Conservation (phyloP, 2,329 filamentous ascomycete species). For the Juglanconis sp. region DNA sequence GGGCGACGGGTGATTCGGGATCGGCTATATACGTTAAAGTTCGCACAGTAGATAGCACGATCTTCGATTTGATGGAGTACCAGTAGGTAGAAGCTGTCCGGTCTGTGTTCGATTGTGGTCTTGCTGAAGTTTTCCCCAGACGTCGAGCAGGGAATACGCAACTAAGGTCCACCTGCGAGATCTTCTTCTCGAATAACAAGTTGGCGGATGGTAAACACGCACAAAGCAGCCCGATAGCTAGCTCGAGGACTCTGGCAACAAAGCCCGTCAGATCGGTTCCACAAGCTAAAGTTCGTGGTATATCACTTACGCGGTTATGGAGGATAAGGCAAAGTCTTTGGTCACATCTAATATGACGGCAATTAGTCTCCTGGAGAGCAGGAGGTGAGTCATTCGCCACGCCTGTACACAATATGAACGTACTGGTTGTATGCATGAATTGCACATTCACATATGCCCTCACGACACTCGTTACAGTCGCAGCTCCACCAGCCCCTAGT, state of each 20-base stretch:
- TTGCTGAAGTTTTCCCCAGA: neutral
- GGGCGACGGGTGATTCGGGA: neutral
- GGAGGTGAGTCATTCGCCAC: neutral
- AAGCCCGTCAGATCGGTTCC: neutral
- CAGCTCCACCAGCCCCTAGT: slow-evolving; percentile 29
- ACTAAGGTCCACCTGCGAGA: neutral
- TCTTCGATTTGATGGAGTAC: neutral
- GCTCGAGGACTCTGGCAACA: slow-evolving; percentile 17
- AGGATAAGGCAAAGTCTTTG: neutral
- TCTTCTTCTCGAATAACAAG: neutral
- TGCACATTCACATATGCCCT: slow-evolving; percentile 25
- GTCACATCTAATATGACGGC: neutral
- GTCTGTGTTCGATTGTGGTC: neutral
- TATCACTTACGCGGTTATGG: neutral
- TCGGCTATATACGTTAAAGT: neutral
- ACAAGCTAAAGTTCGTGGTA: neutral
- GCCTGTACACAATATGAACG: neutral
- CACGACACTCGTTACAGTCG: slow-evolving; percentile 25
- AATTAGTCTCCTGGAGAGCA: too few species aligned
- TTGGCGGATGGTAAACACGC: slow-evolving; percentile 26
- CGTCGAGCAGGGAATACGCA: neutral
- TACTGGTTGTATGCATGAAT: slow-evolving; percentile 21
- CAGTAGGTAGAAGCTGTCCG: neutral
- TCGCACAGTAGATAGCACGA: neutral
- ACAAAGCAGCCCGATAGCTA: slow-evolving; percentile 25